Evolutionary conservation across 1,284 basidiomycete genomes (phyloP).

Genomic region (Ceratobasidium sp.): DNA sequence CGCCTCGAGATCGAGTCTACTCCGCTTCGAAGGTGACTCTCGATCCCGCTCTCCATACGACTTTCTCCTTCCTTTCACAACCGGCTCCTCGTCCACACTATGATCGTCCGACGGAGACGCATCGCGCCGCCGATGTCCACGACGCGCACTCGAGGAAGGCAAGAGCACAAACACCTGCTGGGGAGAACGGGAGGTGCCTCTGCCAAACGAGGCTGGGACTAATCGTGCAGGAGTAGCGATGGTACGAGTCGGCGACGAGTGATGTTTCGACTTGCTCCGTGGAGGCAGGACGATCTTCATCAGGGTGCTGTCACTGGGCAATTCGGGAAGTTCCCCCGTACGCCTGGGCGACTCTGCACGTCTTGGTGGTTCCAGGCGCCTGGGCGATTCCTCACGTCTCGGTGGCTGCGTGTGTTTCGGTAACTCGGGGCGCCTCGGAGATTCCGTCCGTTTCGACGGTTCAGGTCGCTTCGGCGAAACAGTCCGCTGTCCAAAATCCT

Average conservation of each 20-base stretch:
- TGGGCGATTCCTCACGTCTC: background rate
- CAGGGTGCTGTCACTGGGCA: background rate
- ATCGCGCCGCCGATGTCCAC: too few species aligned
- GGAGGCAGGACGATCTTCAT: background rate
- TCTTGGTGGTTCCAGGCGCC: background rate
- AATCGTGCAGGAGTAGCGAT: background rate
- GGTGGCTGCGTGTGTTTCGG: too few species aligned
- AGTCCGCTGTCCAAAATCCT: too few species aligned
- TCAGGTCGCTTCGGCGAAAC: too few species aligned
- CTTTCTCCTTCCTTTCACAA: background rate
- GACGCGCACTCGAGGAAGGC: background rate
- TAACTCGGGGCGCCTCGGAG: too few species aligned
- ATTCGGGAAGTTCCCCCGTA: background rate
- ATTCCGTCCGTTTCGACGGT: too few species aligned
- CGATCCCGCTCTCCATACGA: background rate
- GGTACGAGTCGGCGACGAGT: background rate
- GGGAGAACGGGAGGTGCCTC: background rate
- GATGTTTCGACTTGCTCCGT: background rate
- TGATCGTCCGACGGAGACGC: too few species aligned
- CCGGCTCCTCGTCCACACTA: background rate
- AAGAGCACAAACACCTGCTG: background rate
- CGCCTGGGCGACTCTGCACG: background rate
- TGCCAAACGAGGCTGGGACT: background rate
- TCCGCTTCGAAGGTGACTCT: conserved; percentile 3
- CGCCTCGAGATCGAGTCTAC: background rate